Base-by-base conservation (phyloP, 2,329 filamentous ascomycete species). In the Xylaria sp. region DNA sequence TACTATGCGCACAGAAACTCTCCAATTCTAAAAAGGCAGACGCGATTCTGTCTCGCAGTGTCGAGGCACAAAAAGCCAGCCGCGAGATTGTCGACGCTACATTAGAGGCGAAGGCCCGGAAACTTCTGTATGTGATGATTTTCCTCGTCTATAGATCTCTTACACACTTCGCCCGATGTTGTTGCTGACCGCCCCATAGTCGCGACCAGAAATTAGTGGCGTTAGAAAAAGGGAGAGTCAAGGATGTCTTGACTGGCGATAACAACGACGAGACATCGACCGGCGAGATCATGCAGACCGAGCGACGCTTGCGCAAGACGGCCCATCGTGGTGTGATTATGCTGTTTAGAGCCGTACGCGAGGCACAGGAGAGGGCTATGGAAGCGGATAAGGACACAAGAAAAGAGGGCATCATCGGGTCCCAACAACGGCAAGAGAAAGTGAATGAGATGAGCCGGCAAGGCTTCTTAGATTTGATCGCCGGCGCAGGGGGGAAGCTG, bases 371-470 rank as follows among this genome's bases (percentile, higher is more conserved):
- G 66, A 93, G 94, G 81, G 94, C 92, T 2, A 88, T 91, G 68
- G 90, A 95, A 81, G 92, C 94, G 5, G 90, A 92, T 78, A 89
- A 85, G 80, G 88, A 89, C 73, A 87, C 89, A 58, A 88, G 88
- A 80, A 89, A 89, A 74, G 88, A 91, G 70, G 92, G 94, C 3
- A 84, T 97, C 0, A 87, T 97, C 39, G 95, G 95, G 1, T 89
- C 94, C 77, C 88, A 87, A 70, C 89, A 92, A 80, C 89, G 94
- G 73, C 92, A 97, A 82, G 94, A 97, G 82, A 94, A 92, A 83
- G 86, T 97, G 62, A 96, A 93, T 73, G 94, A 98, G 85, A 96
- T 99, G 91, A 97, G 92, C 80, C 97, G 97, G 84, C 93, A 98
- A 83, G 94, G 95, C 0, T 99, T 98, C 83, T 82, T 99, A 80